Percentiles rank a stretch among this genome's conserved stretches.
Evolutionary conservation across 2,329 filamentous ascomycete genomes (phyloP).

Genomic region (Penicillium palitans): DNA sequence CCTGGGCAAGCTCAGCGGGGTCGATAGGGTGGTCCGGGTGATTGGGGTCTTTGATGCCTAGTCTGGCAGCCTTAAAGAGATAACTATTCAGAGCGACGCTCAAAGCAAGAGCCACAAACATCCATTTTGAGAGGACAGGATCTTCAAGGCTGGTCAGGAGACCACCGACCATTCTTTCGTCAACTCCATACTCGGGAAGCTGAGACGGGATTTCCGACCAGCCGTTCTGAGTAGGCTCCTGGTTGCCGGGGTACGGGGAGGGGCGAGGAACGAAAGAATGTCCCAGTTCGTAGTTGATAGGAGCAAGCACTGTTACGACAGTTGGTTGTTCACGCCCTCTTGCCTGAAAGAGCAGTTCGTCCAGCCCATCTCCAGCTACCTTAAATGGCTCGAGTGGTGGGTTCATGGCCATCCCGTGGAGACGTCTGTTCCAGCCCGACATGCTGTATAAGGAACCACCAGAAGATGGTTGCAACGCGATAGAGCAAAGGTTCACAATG

Average conservation of each 20-base stretch:
- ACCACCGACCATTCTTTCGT: not conserved
- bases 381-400: not conserved
- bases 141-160: not conserved
- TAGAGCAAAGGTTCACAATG: not conserved
- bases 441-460: not conserved
- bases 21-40: accelerated
- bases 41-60: not conserved
- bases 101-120: not conserved
- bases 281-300: not conserved
- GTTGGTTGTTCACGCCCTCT: not conserved
- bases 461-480: not conserved
- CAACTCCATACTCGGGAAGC: not conserved
- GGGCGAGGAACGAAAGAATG: not conserved
- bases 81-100: not conserved
- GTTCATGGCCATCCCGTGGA: not conserved
- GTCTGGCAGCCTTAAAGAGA: not conserved
- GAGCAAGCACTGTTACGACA: not conserved
- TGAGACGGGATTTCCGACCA: too few species aligned
- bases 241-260: too few species aligned
- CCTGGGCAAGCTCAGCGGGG: not conserved
- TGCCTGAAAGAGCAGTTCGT: not conserved
- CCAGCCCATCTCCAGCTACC: not conserved
- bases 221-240: too few species aligned
- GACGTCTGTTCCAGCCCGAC: not conserved
- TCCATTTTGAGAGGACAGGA: not conserved